Evolutionary conservation across 1,284 basidiomycete species (phyloP).

Genomic region (Naganishia liquefaciens): DNA sequence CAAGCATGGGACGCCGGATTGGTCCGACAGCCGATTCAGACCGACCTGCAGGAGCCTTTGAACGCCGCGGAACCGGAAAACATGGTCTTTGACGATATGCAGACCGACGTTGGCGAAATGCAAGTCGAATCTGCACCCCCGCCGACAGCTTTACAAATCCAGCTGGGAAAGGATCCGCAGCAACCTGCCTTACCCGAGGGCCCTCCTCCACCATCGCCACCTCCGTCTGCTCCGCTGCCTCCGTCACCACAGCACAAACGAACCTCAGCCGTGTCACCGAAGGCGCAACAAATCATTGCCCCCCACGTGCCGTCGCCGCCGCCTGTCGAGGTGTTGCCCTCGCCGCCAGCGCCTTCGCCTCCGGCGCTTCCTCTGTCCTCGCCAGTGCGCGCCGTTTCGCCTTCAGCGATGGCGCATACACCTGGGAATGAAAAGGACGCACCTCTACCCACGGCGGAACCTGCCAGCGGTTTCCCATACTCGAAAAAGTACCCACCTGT

Average conservation of each 20-base stretch:
- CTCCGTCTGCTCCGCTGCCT: not conserved
- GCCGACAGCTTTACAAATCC: not conserved
- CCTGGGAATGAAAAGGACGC: too few species aligned
- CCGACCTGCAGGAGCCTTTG: too few species aligned
- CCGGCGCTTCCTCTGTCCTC: slow-evolving; percentile 11
- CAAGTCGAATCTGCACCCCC: not conserved
- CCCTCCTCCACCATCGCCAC: slow-evolving; percentile 7
- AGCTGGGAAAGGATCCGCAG: not conserved
- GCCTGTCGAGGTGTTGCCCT: not conserved
- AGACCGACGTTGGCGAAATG: not conserved
- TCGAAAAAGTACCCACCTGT: not conserved
- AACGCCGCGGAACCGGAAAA: too few species aligned
- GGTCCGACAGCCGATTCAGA: too few species aligned
- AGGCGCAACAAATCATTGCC: too few species aligned
- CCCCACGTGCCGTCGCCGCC: not conserved
- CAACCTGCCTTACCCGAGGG: not conserved
- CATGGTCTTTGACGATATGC: not conserved
- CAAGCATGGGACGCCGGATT: too few species aligned
- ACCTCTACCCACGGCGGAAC: not conserved
- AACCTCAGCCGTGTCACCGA: too few species aligned
- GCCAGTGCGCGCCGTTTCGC: not conserved
- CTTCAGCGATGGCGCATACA: not conserved
- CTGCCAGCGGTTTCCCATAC: too few species aligned
- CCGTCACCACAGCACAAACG: not conserved
- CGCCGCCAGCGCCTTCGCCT: slow-evolving; percentile 5